Percentiles rank a stretch among this genome's conserved stretches.
These are phyloP conservation scores for Candolleomyces eurysporus DNA, from an alignment of 768 basidiomycete genomes.

Conservation along the genomic window DNA sequence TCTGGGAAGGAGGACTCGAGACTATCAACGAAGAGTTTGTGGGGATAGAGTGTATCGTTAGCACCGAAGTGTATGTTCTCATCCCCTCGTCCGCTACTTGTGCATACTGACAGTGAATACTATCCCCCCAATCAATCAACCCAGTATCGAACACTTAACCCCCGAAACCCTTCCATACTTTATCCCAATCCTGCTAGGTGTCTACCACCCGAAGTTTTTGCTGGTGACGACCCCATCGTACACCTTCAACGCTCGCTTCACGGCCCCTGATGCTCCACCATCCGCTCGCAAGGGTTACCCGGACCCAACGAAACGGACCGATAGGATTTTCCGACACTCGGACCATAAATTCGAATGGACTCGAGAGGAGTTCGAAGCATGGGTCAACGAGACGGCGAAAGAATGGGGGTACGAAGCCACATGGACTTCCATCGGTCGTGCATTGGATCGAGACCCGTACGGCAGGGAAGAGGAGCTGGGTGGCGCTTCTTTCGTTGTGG, in stretches of 20 bases:
- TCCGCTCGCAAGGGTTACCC: slow-evolving; percentile 50
- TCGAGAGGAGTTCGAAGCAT: slow-evolving; percentile 60
- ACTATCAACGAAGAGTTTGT: slow-evolving; percentile 64
- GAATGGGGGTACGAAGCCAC: slow-evolving; percentile 76
- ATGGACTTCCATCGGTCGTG: slow-evolving; percentile 54
- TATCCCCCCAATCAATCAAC: not conserved
- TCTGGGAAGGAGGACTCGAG: slow-evolving; percentile 79
- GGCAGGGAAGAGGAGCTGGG: slow-evolving; percentile 63
- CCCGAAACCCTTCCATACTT: slow-evolving; percentile 58
- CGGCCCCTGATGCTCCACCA: slow-evolving; percentile 45
- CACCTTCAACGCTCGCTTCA: slow-evolving; percentile 77
- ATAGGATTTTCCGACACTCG: slow-evolving; percentile 71
- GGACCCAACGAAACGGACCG: slow-evolving; percentile 76
- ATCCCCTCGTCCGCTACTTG: not conserved
- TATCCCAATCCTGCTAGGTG: slow-evolving; percentile 69
- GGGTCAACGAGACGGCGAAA: slow-evolving; percentile 55
- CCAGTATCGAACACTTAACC: slow-evolving; percentile 79
- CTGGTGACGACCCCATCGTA: slow-evolving; percentile 86
- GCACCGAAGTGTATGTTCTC: slow-evolving; percentile 73
- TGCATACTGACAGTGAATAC: not conserved
- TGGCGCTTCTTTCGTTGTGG: slow-evolving; percentile 66
- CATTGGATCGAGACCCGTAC: slow-evolving; percentile 65
- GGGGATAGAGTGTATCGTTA: slow-evolving; percentile 67
- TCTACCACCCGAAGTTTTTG: slow-evolving; percentile 71
- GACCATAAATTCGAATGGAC: slow-evolving; percentile 96